These are phyloP conservation scores for Daldinia childiae DNA, from an alignment of 495 filamentous ascomycete species.

Conservation along the genomic window DNA sequence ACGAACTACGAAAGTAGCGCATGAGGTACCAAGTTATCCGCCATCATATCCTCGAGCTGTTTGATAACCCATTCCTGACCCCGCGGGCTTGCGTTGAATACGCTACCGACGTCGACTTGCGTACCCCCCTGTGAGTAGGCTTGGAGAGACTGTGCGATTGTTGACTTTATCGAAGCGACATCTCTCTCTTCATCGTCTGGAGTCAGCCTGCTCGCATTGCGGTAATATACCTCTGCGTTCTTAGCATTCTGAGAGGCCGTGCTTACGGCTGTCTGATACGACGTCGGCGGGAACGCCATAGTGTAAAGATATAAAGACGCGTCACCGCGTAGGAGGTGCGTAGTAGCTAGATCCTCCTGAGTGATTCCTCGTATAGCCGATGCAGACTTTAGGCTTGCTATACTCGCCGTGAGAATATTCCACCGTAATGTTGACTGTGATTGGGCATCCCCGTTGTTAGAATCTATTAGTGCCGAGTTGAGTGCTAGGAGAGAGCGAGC, in stretches of 20 bases:
- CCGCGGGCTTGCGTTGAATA: slow-evolving; percentile 19
- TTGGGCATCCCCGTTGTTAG: slow-evolving; percentile 28
- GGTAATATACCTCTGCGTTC: slow-evolving; percentile 71
- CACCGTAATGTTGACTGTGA: slow-evolving; percentile 53
- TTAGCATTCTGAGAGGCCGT: slow-evolving; percentile 61
- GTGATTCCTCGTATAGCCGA: slow-evolving; percentile 52
- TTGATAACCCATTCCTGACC: slow-evolving; percentile 17
- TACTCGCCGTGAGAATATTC: slow-evolving; percentile 61
- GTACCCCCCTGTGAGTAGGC: slow-evolving; percentile 15
- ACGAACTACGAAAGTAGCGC: slow-evolving; percentile 22
- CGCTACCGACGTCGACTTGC: slow-evolving; percentile 4
- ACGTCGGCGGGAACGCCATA: slow-evolving; percentile 59
- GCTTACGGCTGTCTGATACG: slow-evolving; percentile 59
- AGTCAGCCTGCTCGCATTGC: slow-evolving; percentile 63
- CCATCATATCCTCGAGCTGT: slow-evolving; percentile 36
- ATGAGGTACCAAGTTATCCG: slow-evolving; percentile 32
- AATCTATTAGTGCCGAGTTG: slow-evolving; percentile 51
- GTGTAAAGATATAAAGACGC: slow-evolving; percentile 65
- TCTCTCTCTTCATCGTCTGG: slow-evolving; percentile 51
- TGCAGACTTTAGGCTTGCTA: slow-evolving; percentile 63
- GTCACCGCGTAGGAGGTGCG: slow-evolving; percentile 68
- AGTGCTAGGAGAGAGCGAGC: slow-evolving; percentile 67
- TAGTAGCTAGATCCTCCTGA: slow-evolving; percentile 62
- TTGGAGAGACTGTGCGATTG: slow-evolving; percentile 33
- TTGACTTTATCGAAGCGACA: slow-evolving; percentile 32